Evolutionary conservation across 257 asterid genomes (phyloP).

Genomic region (Primulina huaijiensis): DNA sequence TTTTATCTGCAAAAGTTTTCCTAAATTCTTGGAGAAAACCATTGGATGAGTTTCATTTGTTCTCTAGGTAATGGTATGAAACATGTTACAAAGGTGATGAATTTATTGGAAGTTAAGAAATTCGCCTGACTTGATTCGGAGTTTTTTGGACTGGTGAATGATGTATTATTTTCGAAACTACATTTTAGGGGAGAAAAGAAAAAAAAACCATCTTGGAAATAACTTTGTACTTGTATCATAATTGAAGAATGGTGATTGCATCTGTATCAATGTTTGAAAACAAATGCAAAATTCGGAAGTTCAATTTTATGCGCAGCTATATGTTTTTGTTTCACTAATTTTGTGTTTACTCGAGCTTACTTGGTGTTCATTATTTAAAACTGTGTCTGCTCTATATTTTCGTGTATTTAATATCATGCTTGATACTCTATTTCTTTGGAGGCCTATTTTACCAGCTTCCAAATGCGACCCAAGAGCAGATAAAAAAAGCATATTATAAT

Average conservation of each 20-base stretch:
- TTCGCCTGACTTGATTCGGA: background rate
- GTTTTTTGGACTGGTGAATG: background rate
- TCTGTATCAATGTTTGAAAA: background rate
- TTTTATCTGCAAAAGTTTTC: too few species aligned
- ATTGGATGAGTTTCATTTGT: too few species aligned
- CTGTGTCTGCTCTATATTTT: background rate
- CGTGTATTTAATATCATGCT: conserved; percentile 6
- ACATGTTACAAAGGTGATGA: too few species aligned
- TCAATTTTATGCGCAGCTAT: background rate
- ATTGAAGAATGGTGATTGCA: background rate
- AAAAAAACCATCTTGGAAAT: background rate
- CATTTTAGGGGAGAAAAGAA: background rate
- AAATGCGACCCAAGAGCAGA: conserved; percentile 85
- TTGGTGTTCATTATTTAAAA: background rate
- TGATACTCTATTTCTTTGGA: conserved; percentile 4
- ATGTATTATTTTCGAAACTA: background rate
- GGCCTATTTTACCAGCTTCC: conserved; percentile 56
- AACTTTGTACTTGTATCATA: background rate
- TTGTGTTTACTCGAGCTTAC: background rate
- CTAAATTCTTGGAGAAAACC: background rate
- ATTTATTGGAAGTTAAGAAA: background rate
- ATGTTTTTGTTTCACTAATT: background rate
- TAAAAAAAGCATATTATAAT: conserved; percentile 91
- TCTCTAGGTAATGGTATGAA: too few species aligned
- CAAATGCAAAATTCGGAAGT: background rate